Evolutionary conservation across 352 stramenopile species (phyloP).

Genomic region (Globisporangium spinosum): DNA sequence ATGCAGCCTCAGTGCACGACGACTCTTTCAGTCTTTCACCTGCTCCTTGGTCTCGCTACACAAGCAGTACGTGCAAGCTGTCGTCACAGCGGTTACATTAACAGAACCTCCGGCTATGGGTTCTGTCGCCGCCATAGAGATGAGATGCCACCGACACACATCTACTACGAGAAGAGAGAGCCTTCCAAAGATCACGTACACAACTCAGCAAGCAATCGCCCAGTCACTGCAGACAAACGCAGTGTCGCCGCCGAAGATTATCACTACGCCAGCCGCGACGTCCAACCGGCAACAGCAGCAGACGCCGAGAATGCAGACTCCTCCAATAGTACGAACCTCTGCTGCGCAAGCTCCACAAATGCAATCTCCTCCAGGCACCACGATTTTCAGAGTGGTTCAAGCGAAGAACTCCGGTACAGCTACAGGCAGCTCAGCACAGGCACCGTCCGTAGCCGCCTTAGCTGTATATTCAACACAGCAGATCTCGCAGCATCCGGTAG

Average conservation of each 20-base stretch:
- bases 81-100: too few species aligned
- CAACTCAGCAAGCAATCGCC: not conserved
- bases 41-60: too few species aligned
- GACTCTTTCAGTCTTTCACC: too few species aligned
- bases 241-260: not conserved
- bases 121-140: too few species aligned
- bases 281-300: not conserved
- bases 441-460: not conserved
- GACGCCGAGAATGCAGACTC: not conserved
- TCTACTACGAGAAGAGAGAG: too few species aligned
- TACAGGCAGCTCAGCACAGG: not conserved
- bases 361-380: not conserved
- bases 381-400: not conserved
- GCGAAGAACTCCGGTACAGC: not conserved
- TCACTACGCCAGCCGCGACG: not conserved
- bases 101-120: too few species aligned
- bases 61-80: too few species aligned
- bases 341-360: not conserved
- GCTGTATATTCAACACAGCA: not conserved
- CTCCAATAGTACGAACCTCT: not conserved
- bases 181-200: too few species aligned
- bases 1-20: too few species aligned
- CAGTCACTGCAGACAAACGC: not conserved
- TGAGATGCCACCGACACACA: too few species aligned
- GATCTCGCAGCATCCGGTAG: not conserved